These are phyloP conservation scores for Teratosphaeriaceae sp. DNA, from an alignment of 2,329 filamentous ascomycete genomes.

Conservation along the genomic window DNA sequence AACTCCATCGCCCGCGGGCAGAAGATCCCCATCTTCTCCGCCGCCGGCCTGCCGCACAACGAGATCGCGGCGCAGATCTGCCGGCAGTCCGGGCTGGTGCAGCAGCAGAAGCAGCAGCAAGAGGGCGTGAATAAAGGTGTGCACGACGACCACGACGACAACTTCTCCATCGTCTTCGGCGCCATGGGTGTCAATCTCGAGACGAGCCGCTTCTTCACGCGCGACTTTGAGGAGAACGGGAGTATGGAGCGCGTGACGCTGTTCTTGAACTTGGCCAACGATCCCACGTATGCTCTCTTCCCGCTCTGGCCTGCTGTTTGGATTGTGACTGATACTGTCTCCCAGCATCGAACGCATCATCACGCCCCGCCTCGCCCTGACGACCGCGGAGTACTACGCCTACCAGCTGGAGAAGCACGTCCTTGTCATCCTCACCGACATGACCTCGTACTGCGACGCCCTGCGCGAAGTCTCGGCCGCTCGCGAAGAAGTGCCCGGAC, in stretches of 20 bases:
- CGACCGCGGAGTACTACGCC: conserved; percentile 98
- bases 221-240: conserved; percentile 98
- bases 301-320: neutral
- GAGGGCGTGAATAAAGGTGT: conserved; percentile 67
- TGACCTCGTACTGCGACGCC: conserved; percentile 97
- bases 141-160: conserved; percentile 95
- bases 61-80: conserved; percentile 99
- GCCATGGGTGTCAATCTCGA: conserved; percentile 99
- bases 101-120: conserved; percentile 51
- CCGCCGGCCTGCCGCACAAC: conserved; percentile 96
- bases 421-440: conserved; percentile 93
- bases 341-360: conserved; percentile 99
- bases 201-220: conserved; percentile 95
- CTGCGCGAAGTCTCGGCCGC: conserved; percentile 97
- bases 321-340: conserved; percentile 3
- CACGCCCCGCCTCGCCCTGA: conserved; percentile 94
- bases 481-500: conserved; percentile 96
- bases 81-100: conserved; percentile 89
- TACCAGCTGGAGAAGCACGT: conserved; percentile 99
- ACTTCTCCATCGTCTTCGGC: conserved; percentile 99
- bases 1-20: conserved; percentile 88
- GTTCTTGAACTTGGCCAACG: conserved; percentile 98
- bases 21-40: conserved; percentile 99
- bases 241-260: conserved; percentile 95
- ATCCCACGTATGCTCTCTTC: conserved; percentile 64